Base-by-base conservation (phyloP, 2,329 filamentous ascomycete genomes). In the Neonectria neomacrospora region DNA sequence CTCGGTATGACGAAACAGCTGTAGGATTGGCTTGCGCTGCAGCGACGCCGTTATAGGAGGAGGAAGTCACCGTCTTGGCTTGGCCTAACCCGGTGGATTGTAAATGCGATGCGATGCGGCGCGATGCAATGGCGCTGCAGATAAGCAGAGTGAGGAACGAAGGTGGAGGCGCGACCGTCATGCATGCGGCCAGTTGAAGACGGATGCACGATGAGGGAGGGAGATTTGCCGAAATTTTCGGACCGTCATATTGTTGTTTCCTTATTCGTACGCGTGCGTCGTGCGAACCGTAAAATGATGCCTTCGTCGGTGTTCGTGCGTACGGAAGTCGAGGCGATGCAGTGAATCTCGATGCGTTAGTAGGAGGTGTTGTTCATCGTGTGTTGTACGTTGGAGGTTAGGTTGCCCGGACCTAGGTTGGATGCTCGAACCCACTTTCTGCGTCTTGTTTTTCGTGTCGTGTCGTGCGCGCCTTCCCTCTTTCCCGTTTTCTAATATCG, bases 361-460 rank as follows among this genome's bases (percentile, higher is more conserved):
- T 60, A n/a, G 9, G 37, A 20, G 11, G 30, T 30, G 39, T 32
- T 55, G 7, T 37, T 30, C 30, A 41, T 48, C 32, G 10, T 48
- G 34, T 48, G 44, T 39, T 18, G 32, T 26, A 6, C 14, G 14
- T n/a, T 37, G 32, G 14, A 34, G 32, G 32, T 34, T 34, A 34
- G 5, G 32, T 34, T 34, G 32, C n/a, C n/a, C n/a, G n/a, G n/a
- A n/a, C n/a, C n/a, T 3, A 26, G 23, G 23, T 26, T 26, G 32
- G 26, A 51, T 45, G 48, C 28, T 55, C 18, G 52, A 59, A 55
- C 41, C 64, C 64, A 64, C 64, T 42, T 57, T 14, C 54, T 60
- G 41, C 16, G 41, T 26, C 28, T 41, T 52, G 44, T 32, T 34
- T 55, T 44, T 63, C 57, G 52, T n/a, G n/a, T n/a, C n/a, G n/a